Conservation (phyloP, 805 yeast species). For the Candida suzukii region DNA sequence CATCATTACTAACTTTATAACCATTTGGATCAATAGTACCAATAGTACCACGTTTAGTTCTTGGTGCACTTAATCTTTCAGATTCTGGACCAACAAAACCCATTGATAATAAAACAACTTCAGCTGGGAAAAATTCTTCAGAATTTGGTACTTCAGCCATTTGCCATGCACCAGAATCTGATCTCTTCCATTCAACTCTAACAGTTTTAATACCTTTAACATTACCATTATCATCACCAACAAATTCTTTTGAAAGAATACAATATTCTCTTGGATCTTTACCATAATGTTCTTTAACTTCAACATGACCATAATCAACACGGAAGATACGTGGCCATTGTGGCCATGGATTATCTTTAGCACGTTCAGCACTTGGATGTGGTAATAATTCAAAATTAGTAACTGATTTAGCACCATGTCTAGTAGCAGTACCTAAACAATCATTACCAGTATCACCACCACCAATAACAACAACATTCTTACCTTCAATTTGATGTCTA, state of each 20-base stretch:
- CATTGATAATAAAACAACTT: constrained; percentile 89
- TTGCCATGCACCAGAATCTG: constrained; percentile 96
- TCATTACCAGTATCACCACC: constrained; percentile 99
- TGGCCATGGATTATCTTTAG: constrained; percentile 98
- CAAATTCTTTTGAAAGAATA: constrained; percentile 89
- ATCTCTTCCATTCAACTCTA: constrained; percentile 95
- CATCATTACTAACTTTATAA: constrained; percentile 57
- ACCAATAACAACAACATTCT: constrained; percentile 92
- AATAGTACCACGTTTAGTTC: constrained; percentile 83
- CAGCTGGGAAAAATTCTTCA: constrained; percentile 93
- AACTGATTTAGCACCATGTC: constrained; percentile 95
- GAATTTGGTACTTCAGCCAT: constrained; percentile 96
- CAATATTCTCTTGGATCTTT: constrained; percentile 97
- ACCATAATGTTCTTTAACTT: constrained; percentile 91
- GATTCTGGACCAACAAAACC: constrained; percentile 97
- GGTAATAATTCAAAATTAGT: constrained; percentile 92
- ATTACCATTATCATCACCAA: constrained; percentile 91
- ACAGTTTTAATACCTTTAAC: constrained; percentile 94
- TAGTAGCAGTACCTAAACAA: constrained; percentile 93
- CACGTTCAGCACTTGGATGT: constrained; percentile 78
- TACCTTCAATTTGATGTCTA: constrained; percentile 65
- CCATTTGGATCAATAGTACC: constrained; percentile 51
- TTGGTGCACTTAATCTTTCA: constrained; percentile 57
- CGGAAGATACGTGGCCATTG: constrained; percentile 99
- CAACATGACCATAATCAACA: constrained; percentile 96